Conservation (phyloP, 306 rosid species). For the Glycine soja region DNA sequence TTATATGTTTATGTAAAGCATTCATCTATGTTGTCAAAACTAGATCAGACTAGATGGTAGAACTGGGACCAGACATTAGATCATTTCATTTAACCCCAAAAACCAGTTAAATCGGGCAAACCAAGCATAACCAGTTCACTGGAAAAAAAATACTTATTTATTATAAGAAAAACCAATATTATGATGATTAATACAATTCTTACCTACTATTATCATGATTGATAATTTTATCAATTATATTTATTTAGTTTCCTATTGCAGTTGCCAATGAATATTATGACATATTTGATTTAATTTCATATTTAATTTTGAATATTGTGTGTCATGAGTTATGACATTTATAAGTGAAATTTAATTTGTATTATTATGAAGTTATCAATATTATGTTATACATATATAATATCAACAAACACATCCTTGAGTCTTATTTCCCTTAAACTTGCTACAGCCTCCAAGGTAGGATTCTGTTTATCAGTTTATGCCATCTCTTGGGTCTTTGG, state of each 20-base stretch:
- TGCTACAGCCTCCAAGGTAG: not conserved
- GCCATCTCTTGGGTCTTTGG: not conserved
- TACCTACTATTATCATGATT: not conserved
- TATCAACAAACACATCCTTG: conserved; percentile 5
- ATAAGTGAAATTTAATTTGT: not conserved
- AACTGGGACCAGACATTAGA: not conserved
- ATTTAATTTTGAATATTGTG: not conserved
- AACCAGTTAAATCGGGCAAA: not conserved
- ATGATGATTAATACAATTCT: not conserved
- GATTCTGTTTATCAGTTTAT: conserved; percentile 3
- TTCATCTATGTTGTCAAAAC: not conserved
- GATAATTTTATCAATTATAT: not conserved
- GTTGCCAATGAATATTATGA: not conserved
- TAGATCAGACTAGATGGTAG: not conserved
- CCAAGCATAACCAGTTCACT: not conserved
- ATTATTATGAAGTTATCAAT: not conserved
- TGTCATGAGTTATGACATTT: not conserved
- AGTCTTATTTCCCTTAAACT: not conserved
- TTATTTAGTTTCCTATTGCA: not conserved
- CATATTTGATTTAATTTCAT: not conserved
- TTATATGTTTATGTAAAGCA: not conserved
- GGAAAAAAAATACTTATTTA: not conserved
- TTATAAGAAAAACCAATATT: not conserved
- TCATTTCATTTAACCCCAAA: not conserved
- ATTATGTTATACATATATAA: not conserved